A percentile compares a stretch with the other conserved stretches of the same genome.
These are phyloP conservation scores for Vickermania spadyakhi DNA, from an alignment of 208 protist genomes.

Conservation along the genomic window DNA sequence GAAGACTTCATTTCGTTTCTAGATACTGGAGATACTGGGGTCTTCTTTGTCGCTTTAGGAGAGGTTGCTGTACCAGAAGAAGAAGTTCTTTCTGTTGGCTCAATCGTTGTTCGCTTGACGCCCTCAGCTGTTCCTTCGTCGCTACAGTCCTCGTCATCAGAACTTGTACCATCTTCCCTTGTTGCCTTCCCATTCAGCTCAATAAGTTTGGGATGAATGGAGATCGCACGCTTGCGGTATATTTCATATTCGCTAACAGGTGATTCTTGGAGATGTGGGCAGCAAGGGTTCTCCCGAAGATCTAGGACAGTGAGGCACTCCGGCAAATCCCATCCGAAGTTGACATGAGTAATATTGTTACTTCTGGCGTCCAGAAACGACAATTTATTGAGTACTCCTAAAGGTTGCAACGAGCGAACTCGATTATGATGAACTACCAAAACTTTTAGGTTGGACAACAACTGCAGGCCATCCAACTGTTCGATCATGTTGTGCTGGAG, in stretches of 20 bases:
- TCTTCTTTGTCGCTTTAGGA: too few relatives aligned
- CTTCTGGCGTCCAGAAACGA: slow-evolving; percentile 48
- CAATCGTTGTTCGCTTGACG: too few relatives aligned
- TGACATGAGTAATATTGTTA: slow-evolving; percentile 39
- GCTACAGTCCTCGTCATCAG: slow-evolving; percentile 6
- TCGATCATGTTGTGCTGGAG: slow-evolving; percentile 59
- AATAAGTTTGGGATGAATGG: slow-evolving; percentile 25
- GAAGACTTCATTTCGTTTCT: too few relatives aligned
- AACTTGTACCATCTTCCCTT: background rate
- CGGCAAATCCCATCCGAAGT: slow-evolving; percentile 39
- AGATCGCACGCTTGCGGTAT: slow-evolving; percentile 8
- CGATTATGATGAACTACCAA: slow-evolving; percentile 71
- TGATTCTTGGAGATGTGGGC: background rate
- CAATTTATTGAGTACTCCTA: slow-evolving; percentile 31
- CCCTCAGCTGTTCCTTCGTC: too few relatives aligned
- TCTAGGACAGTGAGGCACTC: slow-evolving; percentile 41
- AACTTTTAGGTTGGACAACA: slow-evolving; percentile 52
- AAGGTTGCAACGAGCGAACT: slow-evolving; percentile 29
- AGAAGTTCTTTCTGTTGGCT: too few relatives aligned
- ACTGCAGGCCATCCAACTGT: slow-evolving; percentile 42
- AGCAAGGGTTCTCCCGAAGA: slow-evolving; percentile 34
- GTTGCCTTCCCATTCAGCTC: slow-evolving; percentile 26
- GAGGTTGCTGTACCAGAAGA: too few relatives aligned
- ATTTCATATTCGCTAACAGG: background rate
- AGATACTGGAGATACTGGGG: too few relatives aligned